Evolutionary conservation across 2,329 filamentous ascomycete genomes (phyloP).

Genomic region (Fusarium sterilihyphosum): DNA sequence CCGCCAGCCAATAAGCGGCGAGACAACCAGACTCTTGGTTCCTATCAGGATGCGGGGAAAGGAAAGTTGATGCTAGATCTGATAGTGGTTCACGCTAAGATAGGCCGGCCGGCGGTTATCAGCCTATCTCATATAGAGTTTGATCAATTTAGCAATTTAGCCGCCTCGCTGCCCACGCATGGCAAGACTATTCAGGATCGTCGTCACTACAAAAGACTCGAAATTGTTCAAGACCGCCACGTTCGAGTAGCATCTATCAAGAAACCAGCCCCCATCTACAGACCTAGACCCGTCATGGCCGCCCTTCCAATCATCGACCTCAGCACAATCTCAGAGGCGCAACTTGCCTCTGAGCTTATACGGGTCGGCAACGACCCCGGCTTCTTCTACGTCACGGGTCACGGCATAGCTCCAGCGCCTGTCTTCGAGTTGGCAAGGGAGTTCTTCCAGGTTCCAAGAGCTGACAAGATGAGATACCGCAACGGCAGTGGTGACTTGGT

Average conservation of each 20-base stretch:
- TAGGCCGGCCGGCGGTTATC: background rate
- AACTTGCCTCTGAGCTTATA: background rate
- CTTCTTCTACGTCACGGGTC: background rate
- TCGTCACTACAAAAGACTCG: background rate
- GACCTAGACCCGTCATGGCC: background rate
- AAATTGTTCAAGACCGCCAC: background rate
- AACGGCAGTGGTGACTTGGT: background rate
- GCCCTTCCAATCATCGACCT: background rate
- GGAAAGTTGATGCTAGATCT: background rate
- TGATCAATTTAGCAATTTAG: background rate
- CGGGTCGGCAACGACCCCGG: background rate
- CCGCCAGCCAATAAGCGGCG: background rate
- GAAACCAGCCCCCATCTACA: background rate
- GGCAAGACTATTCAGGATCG: background rate
- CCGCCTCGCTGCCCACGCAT: background rate
- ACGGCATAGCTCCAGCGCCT: background rate
- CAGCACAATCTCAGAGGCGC: background rate
- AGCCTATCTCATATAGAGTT: background rate
- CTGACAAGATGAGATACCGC: background rate
- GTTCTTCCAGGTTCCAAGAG: background rate
- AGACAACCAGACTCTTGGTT: background rate
- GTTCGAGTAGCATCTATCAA: background rate
- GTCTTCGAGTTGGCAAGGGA: background rate
- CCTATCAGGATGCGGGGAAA: background rate
- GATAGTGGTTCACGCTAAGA: background rate